Conservation (phyloP, 345 rosid genomes). For the Dimocarpus longan region DNA sequence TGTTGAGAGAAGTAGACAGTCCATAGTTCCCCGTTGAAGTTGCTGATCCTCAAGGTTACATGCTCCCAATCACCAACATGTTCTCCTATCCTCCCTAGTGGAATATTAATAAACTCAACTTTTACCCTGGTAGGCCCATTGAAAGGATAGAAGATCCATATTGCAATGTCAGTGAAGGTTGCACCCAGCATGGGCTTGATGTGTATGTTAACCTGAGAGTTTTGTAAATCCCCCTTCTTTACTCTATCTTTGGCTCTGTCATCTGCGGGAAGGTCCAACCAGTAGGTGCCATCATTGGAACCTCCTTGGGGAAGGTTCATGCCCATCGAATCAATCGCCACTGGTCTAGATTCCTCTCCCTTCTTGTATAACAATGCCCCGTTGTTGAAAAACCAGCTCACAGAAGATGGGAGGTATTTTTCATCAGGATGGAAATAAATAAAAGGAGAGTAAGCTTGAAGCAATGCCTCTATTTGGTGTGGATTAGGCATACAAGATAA, state of each 20-base stretch:
- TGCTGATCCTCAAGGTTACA: slow-evolving; percentile 70
- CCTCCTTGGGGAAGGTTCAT: slow-evolving; percentile 90
- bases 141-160: slow-evolving; percentile 87
- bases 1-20: slow-evolving; percentile 64
- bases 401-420: slow-evolving; percentile 70
- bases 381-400: slow-evolving; percentile 66
- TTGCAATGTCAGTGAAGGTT: slow-evolving; percentile 68
- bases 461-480: slow-evolving; percentile 46
- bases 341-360: slow-evolving; percentile 69
- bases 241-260: slow-evolving; percentile 50
- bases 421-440: slow-evolving; percentile 82
- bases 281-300: slow-evolving; percentile 64
- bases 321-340: slow-evolving; percentile 50
- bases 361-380: slow-evolving; percentile 71
- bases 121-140: slow-evolving; percentile 79
- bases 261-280: slow-evolving; percentile 77
- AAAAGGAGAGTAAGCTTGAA: slow-evolving; percentile 59
- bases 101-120: slow-evolving; percentile 50
- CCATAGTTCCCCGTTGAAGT: slow-evolving; percentile 66
- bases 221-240: slow-evolving; percentile 65
- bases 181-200: slow-evolving; percentile 80
- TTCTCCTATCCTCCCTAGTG: slow-evolving; percentile 70
- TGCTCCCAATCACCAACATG: slow-evolving; percentile 98
- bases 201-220: slow-evolving; percentile 58
- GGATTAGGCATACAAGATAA: slow-evolving; percentile 64